Evolutionary conservation across 2,329 filamentous ascomycete species (phyloP), one percentile per base, ranked within the genome.

Genomic region (Periglandula ipomoeae): DNA sequence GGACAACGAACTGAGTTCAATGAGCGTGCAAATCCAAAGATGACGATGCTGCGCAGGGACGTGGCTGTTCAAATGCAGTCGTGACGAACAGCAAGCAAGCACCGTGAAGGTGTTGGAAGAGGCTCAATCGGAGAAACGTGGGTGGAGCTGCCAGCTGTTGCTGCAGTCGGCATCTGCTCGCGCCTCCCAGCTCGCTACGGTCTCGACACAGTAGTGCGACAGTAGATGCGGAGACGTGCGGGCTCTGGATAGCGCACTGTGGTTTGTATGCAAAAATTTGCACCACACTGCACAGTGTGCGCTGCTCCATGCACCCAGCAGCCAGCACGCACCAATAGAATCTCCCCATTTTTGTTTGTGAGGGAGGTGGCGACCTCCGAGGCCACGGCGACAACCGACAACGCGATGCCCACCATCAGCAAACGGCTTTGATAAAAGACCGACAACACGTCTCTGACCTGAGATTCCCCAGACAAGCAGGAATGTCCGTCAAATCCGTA

Each of bases 331-430:
- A n/a, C 44, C 44, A 46, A 40, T 46, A 5, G 32, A 27, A 45
- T 20, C 20, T 13, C 30, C 10, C 23, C 3, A 11, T 20, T n/a
- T 2, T 17, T 30, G 38, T 20, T 19, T 5, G 8, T 24, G 41
- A 55, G 58, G 58, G 57, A 52, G 50, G 63, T 65, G 63, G 63
- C 63, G 62, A 65, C 61, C 61, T 65, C 62, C 62, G 62, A 49
- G 42, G 8, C 26, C 9, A 19, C 42, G 50, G 52, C 50, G 35
- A 9, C 40, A 40, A 45, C 51, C 48, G 46, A 50, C 46, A 46
- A 11, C 8, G 3, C 30, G 40, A 15, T 40, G 7, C 40, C 19
- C 23, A n/a, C 34, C 20, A 24, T n/a, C 24, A 43, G 30, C 39
- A 24, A n/a, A 46, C 20, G 5, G 5, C 37, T 35, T 22, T 22